Conservation (phyloP, 2,329 filamentous ascomycete genomes). For the Pseudogymnoascus sp. region DNA sequence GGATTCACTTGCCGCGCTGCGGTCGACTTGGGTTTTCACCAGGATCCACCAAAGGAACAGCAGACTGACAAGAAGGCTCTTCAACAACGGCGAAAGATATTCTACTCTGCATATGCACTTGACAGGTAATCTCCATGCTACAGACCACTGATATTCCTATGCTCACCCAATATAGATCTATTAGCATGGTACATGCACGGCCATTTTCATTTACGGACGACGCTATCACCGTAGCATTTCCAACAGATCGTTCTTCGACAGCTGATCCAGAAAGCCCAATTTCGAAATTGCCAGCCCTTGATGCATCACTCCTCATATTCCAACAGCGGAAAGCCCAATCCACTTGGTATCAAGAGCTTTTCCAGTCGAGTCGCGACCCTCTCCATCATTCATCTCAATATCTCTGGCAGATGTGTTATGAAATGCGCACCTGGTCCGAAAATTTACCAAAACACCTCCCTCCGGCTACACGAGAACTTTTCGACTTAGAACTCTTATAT, state of each 20-base stretch:
- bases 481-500: constrained; percentile 83
- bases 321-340: constrained; percentile 81
- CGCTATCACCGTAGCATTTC: constrained; percentile 73
- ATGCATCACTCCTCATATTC: constrained; percentile 71
- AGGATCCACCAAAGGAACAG: constrained; percentile 72
- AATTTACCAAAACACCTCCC: constrained; percentile 62
- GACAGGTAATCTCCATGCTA: constrained; percentile 56
- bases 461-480: constrained; percentile 62
- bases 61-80: constrained; percentile 61
- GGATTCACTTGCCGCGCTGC: constrained; percentile 83
- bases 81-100: constrained; percentile 74
- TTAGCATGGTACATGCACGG: constrained; percentile 79
- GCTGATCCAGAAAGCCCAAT: constrained; percentile 18
- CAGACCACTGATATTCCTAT: not conserved
- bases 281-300: constrained; percentile 38
- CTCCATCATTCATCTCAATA: constrained; percentile 62
- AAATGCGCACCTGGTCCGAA: constrained; percentile 76
- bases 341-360: constrained; percentile 80
- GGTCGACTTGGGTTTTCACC: constrained; percentile 85
- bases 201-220: constrained; percentile 94
- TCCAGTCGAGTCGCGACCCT: constrained; percentile 67
- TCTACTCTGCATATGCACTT: constrained; percentile 83
- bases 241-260: constrained; percentile 38
- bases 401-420: constrained; percentile 67
- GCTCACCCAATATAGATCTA: constrained; percentile 49